These are phyloP conservation scores for Castanea mollissima DNA, from an alignment of 306 rosid species.

Conservation along the genomic window DNA sequence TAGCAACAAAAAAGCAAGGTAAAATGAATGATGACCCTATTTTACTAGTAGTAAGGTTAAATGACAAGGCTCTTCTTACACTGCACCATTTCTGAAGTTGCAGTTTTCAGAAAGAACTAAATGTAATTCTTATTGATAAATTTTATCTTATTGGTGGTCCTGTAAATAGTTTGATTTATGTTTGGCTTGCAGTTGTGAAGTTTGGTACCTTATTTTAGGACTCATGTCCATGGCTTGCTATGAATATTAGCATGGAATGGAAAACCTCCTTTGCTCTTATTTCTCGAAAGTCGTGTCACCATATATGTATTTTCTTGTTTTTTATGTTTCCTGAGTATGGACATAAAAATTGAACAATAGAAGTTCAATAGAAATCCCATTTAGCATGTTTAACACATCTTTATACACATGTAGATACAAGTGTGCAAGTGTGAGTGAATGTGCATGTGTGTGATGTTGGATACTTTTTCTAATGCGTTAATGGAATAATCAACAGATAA, in stretches of 20 bases:
- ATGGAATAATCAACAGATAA: constrained; percentile 51
- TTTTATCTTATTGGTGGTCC: background rate
- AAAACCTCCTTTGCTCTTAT: background rate
- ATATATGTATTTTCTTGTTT: background rate
- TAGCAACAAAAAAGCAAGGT: constrained; percentile 72
- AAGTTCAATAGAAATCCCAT: background rate
- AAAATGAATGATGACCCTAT: constrained; percentile 15
- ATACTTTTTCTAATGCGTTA: background rate
- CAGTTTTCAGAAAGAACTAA: background rate
- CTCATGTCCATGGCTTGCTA: background rate
- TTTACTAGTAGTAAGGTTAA: background rate
- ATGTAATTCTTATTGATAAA: background rate
- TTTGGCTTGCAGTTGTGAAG: background rate
- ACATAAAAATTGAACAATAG: background rate
- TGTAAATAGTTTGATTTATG: background rate
- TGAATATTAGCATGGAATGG: background rate
- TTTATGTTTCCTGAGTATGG: constrained; percentile 6
- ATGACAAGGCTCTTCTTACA: background rate
- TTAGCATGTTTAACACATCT: background rate
- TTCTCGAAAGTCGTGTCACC: background rate
- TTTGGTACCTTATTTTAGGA: background rate
- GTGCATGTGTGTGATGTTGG: background rate
- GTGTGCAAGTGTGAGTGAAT: background rate
- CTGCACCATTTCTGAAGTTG: background rate
- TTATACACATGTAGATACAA: background rate